Percentiles rank a stretch among this genome's conserved stretches.
Conservation (phyloP, 1,284 basidiomycete genomes). For the Ganoderma meredithae region DNA sequence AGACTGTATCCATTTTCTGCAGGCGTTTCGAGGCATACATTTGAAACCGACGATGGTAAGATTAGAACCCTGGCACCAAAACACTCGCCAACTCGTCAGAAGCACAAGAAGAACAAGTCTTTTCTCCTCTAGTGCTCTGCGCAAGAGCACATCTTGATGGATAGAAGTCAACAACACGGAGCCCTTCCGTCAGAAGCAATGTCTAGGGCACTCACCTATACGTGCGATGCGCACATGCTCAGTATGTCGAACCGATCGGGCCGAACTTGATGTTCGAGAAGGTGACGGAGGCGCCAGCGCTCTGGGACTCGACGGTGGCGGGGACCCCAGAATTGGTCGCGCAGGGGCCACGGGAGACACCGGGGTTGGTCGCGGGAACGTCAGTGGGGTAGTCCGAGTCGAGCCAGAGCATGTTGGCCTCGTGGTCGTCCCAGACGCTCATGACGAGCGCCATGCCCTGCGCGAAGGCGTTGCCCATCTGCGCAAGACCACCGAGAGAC, state of each 20-base stretch:
- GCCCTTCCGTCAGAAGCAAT: background rate
- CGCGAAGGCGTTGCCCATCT: conserved; percentile 53
- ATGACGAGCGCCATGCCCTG: conserved; percentile 62
- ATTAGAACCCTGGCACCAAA: conserved; percentile 4
- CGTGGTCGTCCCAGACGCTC: conserved; percentile 55
- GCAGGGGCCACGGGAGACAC: conserved; percentile 48
- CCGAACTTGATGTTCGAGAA: conserved; percentile 50
- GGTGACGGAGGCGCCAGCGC: conserved; percentile 36
- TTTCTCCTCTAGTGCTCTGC: conserved; percentile 13
- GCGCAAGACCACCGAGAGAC: conserved; percentile 50
- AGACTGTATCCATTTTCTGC: background rate
- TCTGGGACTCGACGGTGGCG: conserved; percentile 40
- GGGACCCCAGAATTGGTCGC: conserved; percentile 45
- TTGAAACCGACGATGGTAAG: background rate
- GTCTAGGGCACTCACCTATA: conserved; percentile 4
- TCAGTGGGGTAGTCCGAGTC: conserved; percentile 47
- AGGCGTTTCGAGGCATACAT: conserved; percentile 1
- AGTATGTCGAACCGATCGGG: conserved; percentile 44
- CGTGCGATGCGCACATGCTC: conserved; percentile 8
- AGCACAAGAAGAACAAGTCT: conserved; percentile 7
- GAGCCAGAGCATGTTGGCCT: conserved; percentile 50
- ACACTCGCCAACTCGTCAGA: background rate
- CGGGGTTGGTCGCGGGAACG: conserved; percentile 41
- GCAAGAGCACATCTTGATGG: background rate
- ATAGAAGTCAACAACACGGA: background rate